Conservation (phyloP, 768 basidiomycete genomes). For the Saitozyma podzolica region DNA sequence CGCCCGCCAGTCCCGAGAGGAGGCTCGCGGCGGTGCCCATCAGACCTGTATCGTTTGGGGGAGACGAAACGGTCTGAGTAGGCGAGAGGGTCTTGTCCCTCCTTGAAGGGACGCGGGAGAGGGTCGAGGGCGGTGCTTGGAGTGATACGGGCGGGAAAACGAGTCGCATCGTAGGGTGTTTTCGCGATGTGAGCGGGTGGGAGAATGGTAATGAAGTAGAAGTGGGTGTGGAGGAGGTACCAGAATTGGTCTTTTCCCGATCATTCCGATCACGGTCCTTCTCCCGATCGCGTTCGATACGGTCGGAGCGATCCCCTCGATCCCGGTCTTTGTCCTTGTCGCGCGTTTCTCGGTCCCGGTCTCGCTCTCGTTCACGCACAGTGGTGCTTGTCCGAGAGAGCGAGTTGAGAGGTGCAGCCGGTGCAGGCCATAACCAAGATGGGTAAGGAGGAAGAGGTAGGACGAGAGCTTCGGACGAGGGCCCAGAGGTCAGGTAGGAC, state of each 20-base stretch:
- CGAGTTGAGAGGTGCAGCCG: background rate
- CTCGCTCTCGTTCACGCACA: background rate
- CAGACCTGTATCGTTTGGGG: slow-evolving; percentile 3
- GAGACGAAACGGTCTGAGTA: background rate
- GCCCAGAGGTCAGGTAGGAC: slow-evolving; percentile 23
- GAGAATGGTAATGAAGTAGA: slow-evolving; percentile 27
- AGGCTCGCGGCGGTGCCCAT: slow-evolving; percentile 5
- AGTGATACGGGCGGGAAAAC: slow-evolving; percentile 25
- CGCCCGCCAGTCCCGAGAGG: slow-evolving; percentile 5
- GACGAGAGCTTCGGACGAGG: slow-evolving; percentile 15
- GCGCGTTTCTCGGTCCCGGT: slow-evolving; percentile 4
- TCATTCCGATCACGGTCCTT: too few species aligned
- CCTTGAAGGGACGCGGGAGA: background rate
- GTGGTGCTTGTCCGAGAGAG: slow-evolving; percentile 13
- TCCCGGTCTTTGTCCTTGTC: slow-evolving; percentile 9
- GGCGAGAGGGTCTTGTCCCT: background rate
- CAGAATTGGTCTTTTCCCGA: too few species aligned
- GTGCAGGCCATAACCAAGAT: slow-evolving; percentile 39
- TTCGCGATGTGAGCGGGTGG: slow-evolving; percentile 29
- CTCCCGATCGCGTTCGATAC: background rate
- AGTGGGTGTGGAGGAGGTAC: background rate
- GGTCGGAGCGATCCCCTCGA: slow-evolving; percentile 1
- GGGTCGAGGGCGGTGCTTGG: slow-evolving; percentile 2
- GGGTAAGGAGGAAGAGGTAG: slow-evolving; percentile 38
- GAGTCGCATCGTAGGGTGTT: slow-evolving; percentile 43